Evolutionary conservation across 2,329 filamentous ascomycete species (phyloP), one percentile per base, ranked within the genome.

Genomic region (Karstenula rhodostoma): DNA sequence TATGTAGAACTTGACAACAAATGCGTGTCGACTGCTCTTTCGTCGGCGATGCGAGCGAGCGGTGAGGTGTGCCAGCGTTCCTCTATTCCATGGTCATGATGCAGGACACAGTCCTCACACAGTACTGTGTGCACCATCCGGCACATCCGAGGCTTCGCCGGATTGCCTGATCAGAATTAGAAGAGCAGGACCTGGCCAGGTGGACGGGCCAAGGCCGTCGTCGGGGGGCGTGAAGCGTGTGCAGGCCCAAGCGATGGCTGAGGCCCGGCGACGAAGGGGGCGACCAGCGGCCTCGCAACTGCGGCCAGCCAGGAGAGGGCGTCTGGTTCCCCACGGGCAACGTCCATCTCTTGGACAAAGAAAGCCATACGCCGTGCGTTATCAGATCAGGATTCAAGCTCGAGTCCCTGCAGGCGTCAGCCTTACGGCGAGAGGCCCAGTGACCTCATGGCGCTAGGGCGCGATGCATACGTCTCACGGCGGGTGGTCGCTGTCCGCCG

Each of bases 401-500:
- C 23, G 19, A 2, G 35, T 3, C 37, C 25, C 51, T 53, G 57
- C 43, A 50, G 49, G 35, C 50, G 35, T 60, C 61, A 60, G 61
- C 61, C 61, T 56, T 59, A 59, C 58, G 2, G 49, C 35, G 53
- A 44, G 43, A 33, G n/a, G 27, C 32, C 53, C 46, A 55, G 60
- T 64, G 59, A 61, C 62, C 62, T 61, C 50, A 65, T 65, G 63
- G 51, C 49, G 61, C 58, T 63, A 62, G 46, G 60, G 51, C 59
- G 56, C 37, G n/a, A 40, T 40, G 37, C 37, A n/a, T 40, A n/a
- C 67, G 67, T 69, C 64, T 65, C 60, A 62, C 62, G 53, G 63
- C 61, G 54, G 59, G 23, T 29, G 46, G 23, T 27, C 17, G 55
- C 48, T 42, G 48, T 37, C 51, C 51, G 46, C 49, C 27, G n/a